Conservation (phyloP, 2,329 filamentous ascomycete species). For the Fusarium neocosmosporiellum region DNA sequence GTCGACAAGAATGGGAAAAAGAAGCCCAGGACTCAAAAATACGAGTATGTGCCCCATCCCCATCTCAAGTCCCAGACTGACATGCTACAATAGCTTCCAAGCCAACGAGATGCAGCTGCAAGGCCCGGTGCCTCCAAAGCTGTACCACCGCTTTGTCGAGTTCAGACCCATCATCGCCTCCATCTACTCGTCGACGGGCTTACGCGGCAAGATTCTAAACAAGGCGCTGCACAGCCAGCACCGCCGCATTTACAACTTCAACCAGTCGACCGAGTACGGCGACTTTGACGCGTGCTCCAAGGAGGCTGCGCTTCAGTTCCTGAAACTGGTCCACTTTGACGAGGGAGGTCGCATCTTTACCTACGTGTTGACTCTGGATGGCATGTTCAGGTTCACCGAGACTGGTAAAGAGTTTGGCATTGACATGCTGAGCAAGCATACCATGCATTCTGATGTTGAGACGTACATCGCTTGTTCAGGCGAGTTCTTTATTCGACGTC, state of each 20-base stretch:
- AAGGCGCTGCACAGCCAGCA: slow-evolving; percentile 92
- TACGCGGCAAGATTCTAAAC: slow-evolving; percentile 84
- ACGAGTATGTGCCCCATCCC: slow-evolving; percentile 70
- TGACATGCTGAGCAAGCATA: slow-evolving; percentile 93
- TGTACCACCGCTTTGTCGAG: slow-evolving; percentile 94
- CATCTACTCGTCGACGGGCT: slow-evolving; percentile 84
- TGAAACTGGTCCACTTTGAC: slow-evolving; percentile 88
- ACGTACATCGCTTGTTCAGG: slow-evolving; percentile 93
- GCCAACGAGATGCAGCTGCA: slow-evolving; percentile 89
- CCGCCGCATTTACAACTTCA: slow-evolving; percentile 87
- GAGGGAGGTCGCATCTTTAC: slow-evolving; percentile 90
- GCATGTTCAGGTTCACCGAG: slow-evolving; percentile 89
- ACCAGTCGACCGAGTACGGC: slow-evolving; percentile 79
- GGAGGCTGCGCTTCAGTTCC: slow-evolving; percentile 81
- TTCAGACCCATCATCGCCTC: slow-evolving; percentile 90
- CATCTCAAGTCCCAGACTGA: slow-evolving; percentile 19
- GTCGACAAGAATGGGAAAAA: slow-evolving; percentile 43
- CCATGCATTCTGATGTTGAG: slow-evolving; percentile 94
- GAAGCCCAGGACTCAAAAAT: slow-evolving; percentile 72
- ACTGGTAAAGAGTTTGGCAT: slow-evolving; percentile 96
- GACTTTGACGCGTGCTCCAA: slow-evolving; percentile 72
- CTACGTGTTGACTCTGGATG: slow-evolving; percentile 90
- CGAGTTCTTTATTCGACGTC: slow-evolving; percentile 88
- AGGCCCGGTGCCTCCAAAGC: slow-evolving; percentile 80
- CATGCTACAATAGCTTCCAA: slow-evolving; percentile 74